Base-by-base conservation (phyloP, 148 eudicot species). In the Diospyros kaki region DNA sequence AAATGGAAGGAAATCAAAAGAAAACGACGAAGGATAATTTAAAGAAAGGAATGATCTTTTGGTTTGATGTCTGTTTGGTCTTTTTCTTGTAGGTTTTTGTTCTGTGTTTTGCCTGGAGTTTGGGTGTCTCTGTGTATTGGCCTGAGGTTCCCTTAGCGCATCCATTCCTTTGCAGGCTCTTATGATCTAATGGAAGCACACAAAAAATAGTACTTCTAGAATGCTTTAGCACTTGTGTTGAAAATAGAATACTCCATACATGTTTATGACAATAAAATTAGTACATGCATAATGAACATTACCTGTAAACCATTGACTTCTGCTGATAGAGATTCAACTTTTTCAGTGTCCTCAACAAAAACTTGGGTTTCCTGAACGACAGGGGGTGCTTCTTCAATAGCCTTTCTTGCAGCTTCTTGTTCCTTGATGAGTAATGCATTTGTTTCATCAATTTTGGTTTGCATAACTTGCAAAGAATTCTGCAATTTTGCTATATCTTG, bases 291-390 rank as follows among this genome's bases (percentile, higher is more conserved):
- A 42, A 54, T 48, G 41, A 54, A 3, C 17, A 3, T 73, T 84
- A 91, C 99, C 98, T 96, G 89, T 64, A 87, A 87, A 74, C 64
- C 82, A 39, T 91, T 77, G 39, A 91, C 78, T 83, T 91, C 94
- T 78, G 79, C 85, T 13, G 78, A 85, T 74, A 96, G 79, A 71
- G 87, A 81, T 73, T 89, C 84, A 60, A 91, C 71, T 78, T 87
- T 93, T 83, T 88, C 77, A 56, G 97, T 91, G 76, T 93, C 98
- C 89, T 96, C 97, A 75, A 96, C 86, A 74, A 87, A 68, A 67
- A 96, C 88, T 82, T 88, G 93, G 54, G 88, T 89, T 87, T 96
- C 98, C 79, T 96, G 82, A 86, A 96, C 77, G 75, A 96, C 87
- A 66, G 98, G 92, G 66, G 95, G 95, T 65, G 97, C 89, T 87